Conservation (phyloP, 345 rosid genomes). For the Brassica carinata region DNA sequence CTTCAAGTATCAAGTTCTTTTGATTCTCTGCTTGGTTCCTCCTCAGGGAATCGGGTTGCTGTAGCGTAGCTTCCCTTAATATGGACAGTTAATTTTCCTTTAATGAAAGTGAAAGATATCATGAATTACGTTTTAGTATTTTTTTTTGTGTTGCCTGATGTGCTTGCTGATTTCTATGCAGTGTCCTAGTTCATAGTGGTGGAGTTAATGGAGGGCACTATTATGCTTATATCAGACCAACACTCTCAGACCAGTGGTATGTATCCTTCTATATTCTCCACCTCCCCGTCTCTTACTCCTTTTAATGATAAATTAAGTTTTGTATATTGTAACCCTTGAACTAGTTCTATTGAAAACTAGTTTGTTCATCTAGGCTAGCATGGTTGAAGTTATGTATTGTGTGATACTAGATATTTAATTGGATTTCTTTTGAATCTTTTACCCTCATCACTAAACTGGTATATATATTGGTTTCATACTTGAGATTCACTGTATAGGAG, state of each 20-base stretch:
- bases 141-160: not conserved
- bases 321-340: not conserved
- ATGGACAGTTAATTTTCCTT: slow-evolving; percentile 10
- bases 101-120: not conserved
- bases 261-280: slow-evolving; percentile 5
- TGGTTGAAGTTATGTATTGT: slow-evolving; percentile 6
- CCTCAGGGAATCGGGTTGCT: not conserved
- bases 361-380: slow-evolving; percentile 22
- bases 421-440: slow-evolving; percentile 7
- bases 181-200: not conserved
- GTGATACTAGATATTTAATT: not conserved
- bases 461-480: slow-evolving; percentile 1
- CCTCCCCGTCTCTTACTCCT: not conserved
- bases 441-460: not conserved
- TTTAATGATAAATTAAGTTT: not conserved
- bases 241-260: slow-evolving; percentile 90
- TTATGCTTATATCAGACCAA: slow-evolving; percentile 64
- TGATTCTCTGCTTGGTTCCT: slow-evolving; percentile 1
- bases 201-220: slow-evolving; percentile 2
- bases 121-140: not conserved
- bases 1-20: not conserved
- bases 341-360: slow-evolving; percentile 15
- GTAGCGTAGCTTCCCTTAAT: not conserved
- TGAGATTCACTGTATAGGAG: slow-evolving; percentile 11
- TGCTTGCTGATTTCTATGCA: slow-evolving; percentile 34